Base-by-base conservation (phyloP, 495 filamentous ascomycete species). In the Trichocladium uniseriatum region DNA sequence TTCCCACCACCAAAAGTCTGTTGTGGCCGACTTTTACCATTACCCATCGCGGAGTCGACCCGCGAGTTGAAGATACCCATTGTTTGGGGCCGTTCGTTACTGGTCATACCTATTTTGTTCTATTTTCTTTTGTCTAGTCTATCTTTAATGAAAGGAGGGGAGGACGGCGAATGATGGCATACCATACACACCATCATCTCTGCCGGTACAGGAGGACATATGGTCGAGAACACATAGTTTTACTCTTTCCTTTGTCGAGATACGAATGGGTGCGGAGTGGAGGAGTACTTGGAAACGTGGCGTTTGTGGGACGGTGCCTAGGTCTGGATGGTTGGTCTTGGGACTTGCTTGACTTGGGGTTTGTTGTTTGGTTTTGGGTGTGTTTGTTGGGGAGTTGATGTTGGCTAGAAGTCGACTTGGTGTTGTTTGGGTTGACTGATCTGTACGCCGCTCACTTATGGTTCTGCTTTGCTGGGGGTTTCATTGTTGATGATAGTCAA, bases 11-110 rank as follows among this genome's bases (percentile, higher is more conserved):
- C 4, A 8, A 4, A 3, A 8, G 24, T 27, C 24, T 27, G 24
- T 27, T 8, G 24, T 27, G 24, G 24, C 8, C 4, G 24, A 27
- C 8, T 27, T 27, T 27, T 27, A 27, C 24, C 24, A n/a, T n/a
- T 27, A 27, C 24, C 24, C 8, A 27, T 27, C 24, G 4, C 24
- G 8, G 3, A 8, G 8, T 27, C 24, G n/a, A n/a, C n/a, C n/a
- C n/a, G n/a, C n/a, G n/a, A n/a, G n/a, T n/a, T 11, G 37, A 21
- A 29, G 48, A 51, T 51, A 51, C 48, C 48, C 48, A 22, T 49
- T 38, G 29, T 22, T 43, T 27, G 32, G 34, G 34, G 18, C 38
- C 46, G 16, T 22, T 49, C 46, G 38, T 49, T 46, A n/a, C n/a
- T n/a, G n/a, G n/a, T n/a, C n/a, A n/a, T 38, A 28, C 28, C 32